Base-by-base conservation (phyloP, 2,329 filamentous ascomycete genomes). In the Ophiocordyceps polyrhachis-furcata region DNA sequence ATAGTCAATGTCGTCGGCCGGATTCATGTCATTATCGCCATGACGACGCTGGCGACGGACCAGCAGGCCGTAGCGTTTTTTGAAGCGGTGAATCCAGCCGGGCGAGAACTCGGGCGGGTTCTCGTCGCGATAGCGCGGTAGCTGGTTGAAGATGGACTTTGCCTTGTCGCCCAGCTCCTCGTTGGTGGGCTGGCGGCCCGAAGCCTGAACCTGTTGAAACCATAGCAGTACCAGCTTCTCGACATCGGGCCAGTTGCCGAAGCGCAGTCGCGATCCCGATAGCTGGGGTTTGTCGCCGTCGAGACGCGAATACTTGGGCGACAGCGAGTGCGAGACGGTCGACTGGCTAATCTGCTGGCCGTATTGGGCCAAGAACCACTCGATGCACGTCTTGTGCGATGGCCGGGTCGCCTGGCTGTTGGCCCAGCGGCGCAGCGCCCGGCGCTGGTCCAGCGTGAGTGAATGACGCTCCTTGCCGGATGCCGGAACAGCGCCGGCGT, bases 71-170 rank as follows among this genome's bases (percentile, higher is more conserved):
- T 78, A 78, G 12, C 74, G 67, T 56, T 76, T 77, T 60, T 78
- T 78, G 61, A 78, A 78, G 32, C 74, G 67, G 51, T 78, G 74
- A 47, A 78, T 77, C 74, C 74, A 78, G 38, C 74, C 74, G 0
- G 74, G 74, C 0, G 73, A 76, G 55, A 78, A 78, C 56, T 78
- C 74, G 42, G 74, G 74, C 1, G 73, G 62, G n/a, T 59, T 58
- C 55, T 77, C 72, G 50, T 73, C 73, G 55, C 73, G 74, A 57
- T 78, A 77, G 17, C 73, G 70, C 15, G 73, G 73, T 25, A 78
- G 62, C 52, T 73, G 68, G 40, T 61, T 61, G 56, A 77, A 78
- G 51, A 78, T 74, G 46, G 60, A 55, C 55, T 76, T 77, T 40
- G 74, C 74, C 61, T 77, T 77, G 31, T 77, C 73, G 49, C 71